phyloP scores from a whole-genome alignment of 2,329 filamentous ascomycete genomes.

The Phyllosticta citriasiana region DNA sequence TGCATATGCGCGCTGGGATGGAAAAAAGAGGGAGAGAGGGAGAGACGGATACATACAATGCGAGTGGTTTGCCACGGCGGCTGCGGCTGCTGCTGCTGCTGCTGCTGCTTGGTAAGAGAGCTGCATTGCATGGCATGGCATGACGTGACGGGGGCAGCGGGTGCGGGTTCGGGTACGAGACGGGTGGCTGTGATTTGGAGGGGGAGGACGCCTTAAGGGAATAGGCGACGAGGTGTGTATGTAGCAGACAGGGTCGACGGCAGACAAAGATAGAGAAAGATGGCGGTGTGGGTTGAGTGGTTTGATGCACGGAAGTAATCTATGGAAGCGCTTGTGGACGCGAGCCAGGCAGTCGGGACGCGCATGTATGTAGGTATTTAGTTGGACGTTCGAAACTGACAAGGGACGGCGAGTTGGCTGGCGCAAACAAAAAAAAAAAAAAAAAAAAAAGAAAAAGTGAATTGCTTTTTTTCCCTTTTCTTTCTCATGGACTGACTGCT shows the following conservation, averaged over 20 bases:
- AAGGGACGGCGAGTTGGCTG: background rate
- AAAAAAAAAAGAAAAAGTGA: background rate
- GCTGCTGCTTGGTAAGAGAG: background rate
- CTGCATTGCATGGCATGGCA: background rate
- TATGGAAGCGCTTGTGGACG: background rate
- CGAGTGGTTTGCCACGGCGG: background rate
- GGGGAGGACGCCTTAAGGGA: background rate
- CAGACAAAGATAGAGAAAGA: background rate
- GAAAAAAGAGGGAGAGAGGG: background rate
- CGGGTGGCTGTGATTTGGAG: background rate
- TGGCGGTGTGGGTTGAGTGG: background rate
- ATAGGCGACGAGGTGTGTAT: background rate
- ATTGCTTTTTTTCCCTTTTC: background rate
- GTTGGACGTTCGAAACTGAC: background rate
- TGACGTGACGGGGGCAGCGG: background rate
- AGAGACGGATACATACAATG: background rate
- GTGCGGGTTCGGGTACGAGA: background rate
- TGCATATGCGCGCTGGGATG: background rate
- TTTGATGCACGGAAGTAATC: background rate
- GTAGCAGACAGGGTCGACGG: background rate
- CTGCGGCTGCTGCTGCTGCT: background rate
- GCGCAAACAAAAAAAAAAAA: background rate
- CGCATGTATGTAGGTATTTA: background rate
- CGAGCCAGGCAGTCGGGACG: background rate
- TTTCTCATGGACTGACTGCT: background rate